These are phyloP conservation scores for Pestalotiopsis sp. DNA, from an alignment of 2,329 filamentous ascomycete genomes.

Conservation along the genomic window DNA sequence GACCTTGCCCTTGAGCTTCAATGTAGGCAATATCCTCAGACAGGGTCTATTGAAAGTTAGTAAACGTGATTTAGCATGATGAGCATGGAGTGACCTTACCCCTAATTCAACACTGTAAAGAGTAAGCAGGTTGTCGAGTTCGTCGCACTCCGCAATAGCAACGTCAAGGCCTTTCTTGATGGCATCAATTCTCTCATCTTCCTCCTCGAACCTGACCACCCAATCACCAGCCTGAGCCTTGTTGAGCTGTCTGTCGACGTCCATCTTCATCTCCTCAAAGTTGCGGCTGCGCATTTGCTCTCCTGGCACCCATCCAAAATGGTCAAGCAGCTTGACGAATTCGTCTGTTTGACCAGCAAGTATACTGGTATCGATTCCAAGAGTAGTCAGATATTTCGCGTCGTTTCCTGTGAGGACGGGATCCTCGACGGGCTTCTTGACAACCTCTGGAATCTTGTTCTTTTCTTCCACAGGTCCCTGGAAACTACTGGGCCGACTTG, in stretches of 20 bases:
- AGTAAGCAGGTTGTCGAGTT: conserved; percentile 91
- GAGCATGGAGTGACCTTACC: conserved; percentile 52
- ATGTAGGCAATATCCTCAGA: conserved; percentile 97
- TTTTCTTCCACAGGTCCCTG: conserved; percentile 38
- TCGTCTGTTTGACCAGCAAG: conserved; percentile 77
- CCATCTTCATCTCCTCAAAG: conserved; percentile 78
- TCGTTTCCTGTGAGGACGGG: conserved; percentile 74
- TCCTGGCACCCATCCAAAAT: conserved; percentile 85
- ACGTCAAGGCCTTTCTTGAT: conserved; percentile 86
- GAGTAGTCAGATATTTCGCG: conserved; percentile 72
- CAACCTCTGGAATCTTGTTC: conserved; percentile 31
- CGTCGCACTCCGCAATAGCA: conserved; percentile 93
- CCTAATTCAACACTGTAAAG: conserved; percentile 93
- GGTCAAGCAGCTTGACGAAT: conserved; percentile 80
- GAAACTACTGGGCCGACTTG: conserved; percentile 42
- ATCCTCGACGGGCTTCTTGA: conserved; percentile 52
- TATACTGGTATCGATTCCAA: conserved; percentile 78
- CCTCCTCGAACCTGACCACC: conserved; percentile 81
- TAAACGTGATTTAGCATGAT: neutral
- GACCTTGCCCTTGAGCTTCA: conserved; percentile 92
- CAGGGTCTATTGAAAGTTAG: conserved; percentile 67
- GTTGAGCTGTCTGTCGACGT: conserved; percentile 85
- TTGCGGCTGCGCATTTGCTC: conserved; percentile 74
- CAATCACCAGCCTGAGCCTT: conserved; percentile 91
- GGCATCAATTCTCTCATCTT: conserved; percentile 86